Conservation (phyloP, 176 grass and related monocot species). For the Eragrostis curvula region DNA sequence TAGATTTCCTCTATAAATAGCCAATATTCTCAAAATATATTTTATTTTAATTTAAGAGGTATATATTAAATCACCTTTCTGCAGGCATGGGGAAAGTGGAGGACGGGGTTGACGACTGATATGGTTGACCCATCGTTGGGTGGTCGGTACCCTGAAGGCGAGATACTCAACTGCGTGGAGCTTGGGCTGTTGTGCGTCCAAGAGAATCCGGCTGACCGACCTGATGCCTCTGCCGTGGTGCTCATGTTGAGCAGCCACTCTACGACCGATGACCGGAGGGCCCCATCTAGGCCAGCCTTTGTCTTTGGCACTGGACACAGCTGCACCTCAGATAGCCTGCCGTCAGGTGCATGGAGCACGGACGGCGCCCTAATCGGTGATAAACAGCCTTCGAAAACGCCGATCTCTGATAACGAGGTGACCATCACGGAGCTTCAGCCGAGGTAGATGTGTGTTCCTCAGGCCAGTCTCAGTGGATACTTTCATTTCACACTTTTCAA, state of each 20-base stretch:
- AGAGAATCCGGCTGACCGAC: not conserved
- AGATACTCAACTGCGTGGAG: not conserved
- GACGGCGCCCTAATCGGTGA: not conserved
- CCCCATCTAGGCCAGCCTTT: not conserved
- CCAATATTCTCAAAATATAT: too few relatives aligned
- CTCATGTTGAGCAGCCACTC: not conserved
- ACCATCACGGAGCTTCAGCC: not conserved
- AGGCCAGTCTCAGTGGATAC: too few relatives aligned
- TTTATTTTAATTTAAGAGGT: too few relatives aligned
- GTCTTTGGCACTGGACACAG: not conserved
- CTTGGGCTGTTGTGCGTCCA: not conserved
- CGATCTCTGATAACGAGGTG: not conserved
- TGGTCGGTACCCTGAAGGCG: not conserved
- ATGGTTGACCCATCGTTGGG: not conserved
- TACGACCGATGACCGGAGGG: not conserved
- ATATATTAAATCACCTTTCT: not conserved
- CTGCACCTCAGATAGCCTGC: not conserved
- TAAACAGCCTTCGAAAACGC: not conserved
- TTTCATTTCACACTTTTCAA: too few relatives aligned
- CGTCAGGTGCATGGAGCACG: not conserved
- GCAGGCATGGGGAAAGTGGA: slow-evolving; percentile 5
- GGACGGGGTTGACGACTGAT: not conserved
- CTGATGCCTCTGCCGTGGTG: not conserved
- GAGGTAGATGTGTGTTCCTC: not conserved
- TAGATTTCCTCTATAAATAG: too few relatives aligned